Base-by-base conservation (phyloP, 2,329 filamentous ascomycete species). In the Pleoardoris graminearum region DNA sequence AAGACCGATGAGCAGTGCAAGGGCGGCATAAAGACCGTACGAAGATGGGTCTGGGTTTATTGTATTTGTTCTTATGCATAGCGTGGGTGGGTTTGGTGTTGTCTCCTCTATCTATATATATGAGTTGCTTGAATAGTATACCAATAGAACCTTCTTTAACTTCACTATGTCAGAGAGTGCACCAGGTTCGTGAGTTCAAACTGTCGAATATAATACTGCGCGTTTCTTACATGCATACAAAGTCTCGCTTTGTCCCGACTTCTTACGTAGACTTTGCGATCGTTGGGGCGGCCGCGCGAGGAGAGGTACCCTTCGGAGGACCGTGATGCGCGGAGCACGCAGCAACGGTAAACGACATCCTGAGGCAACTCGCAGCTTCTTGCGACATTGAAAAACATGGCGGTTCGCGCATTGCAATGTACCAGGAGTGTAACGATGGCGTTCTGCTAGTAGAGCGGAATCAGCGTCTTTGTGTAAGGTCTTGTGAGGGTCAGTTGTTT, bases 1-100 rank as follows among this genome's bases (percentile, higher is more conserved):
- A 4, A 37, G 48, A 14, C 36, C 46, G 14, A 48, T 48, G 8
- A 39, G 33, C 12, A 48, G 46, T 23, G 46, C 46, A n/a, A 39
- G 36, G 36, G 46, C 46, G 36, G 46, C 46, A n/a, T 48, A 33
- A 12, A n/a, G 16, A 16, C 14, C 14, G 23, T 38, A n/a, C 19
- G 23, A 17, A 8, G 11, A 14, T 27, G 3, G 7, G 16, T n/a
- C 16, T 30, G 14, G 6, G 23, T 14, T 16, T 30, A 3, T 29
- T 5, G n/a, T 7, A 21, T 14, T 32, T 44, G 22, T 32, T 29
- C 22, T 12, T 50, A 35, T 50, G 38, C 48, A 47, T 47, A 47
- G 44, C 44, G 33, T 37, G 21, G 33, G 33, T 10, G 10, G 43
- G 29, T 17, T 16, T 35, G 12, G 29, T 46, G 14, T 16, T 36